phyloP scores from a whole-genome alignment of 1,284 basidiomycete species.

The Hypsizygus ulmarius region DNA sequence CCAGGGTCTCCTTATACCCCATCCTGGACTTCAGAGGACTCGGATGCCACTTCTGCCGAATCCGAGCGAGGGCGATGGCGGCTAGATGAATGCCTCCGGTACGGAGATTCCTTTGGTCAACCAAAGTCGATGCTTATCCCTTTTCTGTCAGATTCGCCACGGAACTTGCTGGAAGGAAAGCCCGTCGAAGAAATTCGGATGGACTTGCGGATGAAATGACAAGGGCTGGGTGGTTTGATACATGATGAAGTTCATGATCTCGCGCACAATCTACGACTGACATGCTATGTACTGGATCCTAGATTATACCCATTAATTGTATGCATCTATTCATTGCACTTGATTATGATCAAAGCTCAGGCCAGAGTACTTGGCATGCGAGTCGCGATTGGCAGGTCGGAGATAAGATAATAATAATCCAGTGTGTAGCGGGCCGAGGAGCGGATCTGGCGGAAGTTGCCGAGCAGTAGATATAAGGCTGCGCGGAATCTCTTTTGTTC shows the following conservation, averaged over 20 bases:
- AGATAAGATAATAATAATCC: too few relatives aligned
- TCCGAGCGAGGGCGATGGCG: constrained; percentile 58
- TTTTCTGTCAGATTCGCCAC: constrained; percentile 60
- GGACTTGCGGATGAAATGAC: constrained; percentile 72
- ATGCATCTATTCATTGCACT: background rate
- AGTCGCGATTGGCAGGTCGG: too few relatives aligned
- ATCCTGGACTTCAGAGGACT: constrained; percentile 41
- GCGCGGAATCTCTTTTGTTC: background rate
- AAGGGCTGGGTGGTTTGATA: constrained; percentile 67
- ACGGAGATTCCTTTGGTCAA: constrained; percentile 13
- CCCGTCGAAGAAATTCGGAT: constrained; percentile 54
- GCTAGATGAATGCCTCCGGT: constrained; percentile 76
- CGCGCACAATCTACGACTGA: background rate
- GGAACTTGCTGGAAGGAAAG: constrained; percentile 71
- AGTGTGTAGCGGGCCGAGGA: too few relatives aligned
- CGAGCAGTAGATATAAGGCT: background rate
- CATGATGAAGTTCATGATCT: constrained; percentile 7
- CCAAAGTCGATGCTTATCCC: constrained; percentile 1
- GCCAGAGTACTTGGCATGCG: too few relatives aligned
- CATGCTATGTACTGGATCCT: background rate
- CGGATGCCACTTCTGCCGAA: constrained; percentile 29
- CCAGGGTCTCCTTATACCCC: constrained; percentile 73
- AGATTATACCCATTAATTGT: background rate
- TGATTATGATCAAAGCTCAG: too few relatives aligned
- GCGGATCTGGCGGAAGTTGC: background rate